Percentiles rank a stretch among this genome's conserved stretches.
These are phyloP conservation scores for Paracorniculantispora psalliotae DNA, from an alignment of 2,329 filamentous ascomycete genomes.

Conservation along the genomic window DNA sequence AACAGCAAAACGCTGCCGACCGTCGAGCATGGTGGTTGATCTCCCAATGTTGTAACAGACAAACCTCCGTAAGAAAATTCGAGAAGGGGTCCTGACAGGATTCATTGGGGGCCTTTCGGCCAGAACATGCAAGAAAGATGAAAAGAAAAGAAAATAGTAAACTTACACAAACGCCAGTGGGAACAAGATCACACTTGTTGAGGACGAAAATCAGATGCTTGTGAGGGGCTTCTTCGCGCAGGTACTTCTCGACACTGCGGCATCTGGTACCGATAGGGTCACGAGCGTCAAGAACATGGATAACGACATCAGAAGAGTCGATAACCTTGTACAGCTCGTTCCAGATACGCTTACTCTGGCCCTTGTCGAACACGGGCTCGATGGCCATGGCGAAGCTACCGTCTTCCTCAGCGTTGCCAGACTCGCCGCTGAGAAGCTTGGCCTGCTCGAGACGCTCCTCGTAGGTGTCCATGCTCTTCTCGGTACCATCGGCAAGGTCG, in stretches of 20 bases:
- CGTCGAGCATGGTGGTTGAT: slow-evolving; percentile 57
- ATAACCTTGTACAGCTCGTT: slow-evolving; percentile 96
- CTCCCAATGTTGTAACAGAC: slow-evolving; percentile 99
- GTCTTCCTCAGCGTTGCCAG: slow-evolving; percentile 49
- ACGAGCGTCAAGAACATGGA: slow-evolving; percentile 89
- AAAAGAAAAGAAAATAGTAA: slow-evolving; percentile 15
- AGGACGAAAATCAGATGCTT: slow-evolving; percentile 67
- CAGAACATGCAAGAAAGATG: slow-evolving; percentile 24
- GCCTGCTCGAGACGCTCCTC: slow-evolving; percentile 75
- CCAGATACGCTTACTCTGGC: slow-evolving; percentile 93
- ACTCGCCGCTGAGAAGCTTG: slow-evolving; percentile 66
- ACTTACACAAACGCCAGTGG: slow-evolving; percentile 93
- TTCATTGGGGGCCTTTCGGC: slow-evolving; percentile 51
- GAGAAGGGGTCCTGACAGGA: slow-evolving; percentile 79
- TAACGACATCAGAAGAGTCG: slow-evolving; percentile 89
- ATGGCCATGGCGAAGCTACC: slow-evolving; percentile 56
- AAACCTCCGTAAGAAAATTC: slow-evolving; percentile 66
- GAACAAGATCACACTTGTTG: slow-evolving; percentile 69
- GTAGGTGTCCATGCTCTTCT: slow-evolving; percentile 76
- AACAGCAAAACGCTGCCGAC: slow-evolving; percentile 32
- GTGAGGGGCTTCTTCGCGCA: slow-evolving; percentile 87
- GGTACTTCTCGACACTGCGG: slow-evolving; percentile 74
- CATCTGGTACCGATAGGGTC: slow-evolving; percentile 89
- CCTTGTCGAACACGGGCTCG: slow-evolving; percentile 88
- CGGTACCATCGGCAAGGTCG: slow-evolving; percentile 75